Evolutionary conservation across 192 early-diverging fungal species (phyloP), one percentile per base, ranked within the genome.

Genomic region (Pilobolus umbonatus): DNA sequence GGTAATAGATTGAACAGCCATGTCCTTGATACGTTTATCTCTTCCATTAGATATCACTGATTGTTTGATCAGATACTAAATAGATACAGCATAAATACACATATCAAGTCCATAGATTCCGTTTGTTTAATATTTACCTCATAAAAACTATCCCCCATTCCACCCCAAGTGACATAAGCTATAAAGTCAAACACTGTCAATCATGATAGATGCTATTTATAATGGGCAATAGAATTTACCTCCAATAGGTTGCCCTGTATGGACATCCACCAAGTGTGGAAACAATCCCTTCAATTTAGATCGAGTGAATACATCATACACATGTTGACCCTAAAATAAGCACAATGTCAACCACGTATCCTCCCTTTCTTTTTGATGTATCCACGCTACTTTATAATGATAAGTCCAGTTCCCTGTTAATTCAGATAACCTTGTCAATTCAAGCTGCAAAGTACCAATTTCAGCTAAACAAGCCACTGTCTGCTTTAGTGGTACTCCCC

Each of bases 351-450:
- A 38, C 36, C 2, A 15, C 2, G 5, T 21, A 4, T 46, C 7
- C 25, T 24, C 25, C 9, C 7, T 9, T 48, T 19, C 19, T 26
- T 36, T 26, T 39, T 14, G 21, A 32, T 17, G 28, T 40, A 8
- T 45, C 2, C 0, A 11, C 3, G 28, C 34, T 80, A 87, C 84
- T 53, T 55, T 66, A 24, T 77, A 40, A 44, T 86, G 81, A 62
- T 88, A 95, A 2, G 58, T 71, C 15, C 80, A 75, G 51, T 92
- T 74, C 2, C 85, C 85, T 8, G 90, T 91, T 6, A 94, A 76
- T 57, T 89, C 75, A 7, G 87, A 87, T 19, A 95, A 77, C 40
- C 89, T 87, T 65, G 82, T 81, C 61, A 90, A 88, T 72, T 95
- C 93, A 19, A 95, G 71, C 55, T 92, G 88, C 36, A 93, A 67